phyloP scores from a whole-genome alignment of 306 rosid genomes.

The Pachyrhizus erosus region DNA sequence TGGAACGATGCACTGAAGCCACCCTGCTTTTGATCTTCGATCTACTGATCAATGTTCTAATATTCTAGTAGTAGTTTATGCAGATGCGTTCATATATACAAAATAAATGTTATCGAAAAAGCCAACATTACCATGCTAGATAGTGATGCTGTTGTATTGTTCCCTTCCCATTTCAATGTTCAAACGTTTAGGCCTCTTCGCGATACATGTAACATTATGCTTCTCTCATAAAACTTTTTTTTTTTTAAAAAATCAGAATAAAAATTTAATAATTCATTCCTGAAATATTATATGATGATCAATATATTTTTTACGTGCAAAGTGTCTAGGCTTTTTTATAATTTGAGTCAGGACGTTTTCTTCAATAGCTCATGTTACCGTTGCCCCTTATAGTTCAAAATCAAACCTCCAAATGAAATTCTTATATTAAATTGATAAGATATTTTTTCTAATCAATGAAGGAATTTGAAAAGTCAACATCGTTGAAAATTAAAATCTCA shows the following conservation, averaged over 20 bases:
- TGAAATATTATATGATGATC: not conserved
- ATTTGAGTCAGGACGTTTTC: not conserved
- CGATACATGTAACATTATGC: not conserved
- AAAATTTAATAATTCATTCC: not conserved
- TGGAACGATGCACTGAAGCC: conserved; percentile 33
- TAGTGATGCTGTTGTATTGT: not conserved
- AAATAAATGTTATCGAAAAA: not conserved
- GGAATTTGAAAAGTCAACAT: conserved; percentile 2
- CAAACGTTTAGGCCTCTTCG: not conserved
- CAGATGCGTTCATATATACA: not conserved
- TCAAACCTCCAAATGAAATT: conserved; percentile 10
- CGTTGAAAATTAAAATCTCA: not conserved
- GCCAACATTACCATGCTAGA: not conserved
- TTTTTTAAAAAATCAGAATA: not conserved
- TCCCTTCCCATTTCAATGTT: not conserved
- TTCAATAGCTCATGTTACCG: not conserved
- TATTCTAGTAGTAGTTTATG: not conserved
- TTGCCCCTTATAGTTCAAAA: not conserved
- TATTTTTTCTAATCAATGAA: not conserved
- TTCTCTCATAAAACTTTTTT: not conserved
- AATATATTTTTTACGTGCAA: not conserved
- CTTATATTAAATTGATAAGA: not conserved
- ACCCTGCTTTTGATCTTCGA: not conserved
- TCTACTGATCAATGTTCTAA: not conserved
- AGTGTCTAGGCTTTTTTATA: not conserved